A percentile compares a stretch with the other conserved stretches of the same genome.
Evolutionary conservation across 2,329 filamentous ascomycete species (phyloP).

Genomic region (Phialemonium atrogriseum): DNA sequence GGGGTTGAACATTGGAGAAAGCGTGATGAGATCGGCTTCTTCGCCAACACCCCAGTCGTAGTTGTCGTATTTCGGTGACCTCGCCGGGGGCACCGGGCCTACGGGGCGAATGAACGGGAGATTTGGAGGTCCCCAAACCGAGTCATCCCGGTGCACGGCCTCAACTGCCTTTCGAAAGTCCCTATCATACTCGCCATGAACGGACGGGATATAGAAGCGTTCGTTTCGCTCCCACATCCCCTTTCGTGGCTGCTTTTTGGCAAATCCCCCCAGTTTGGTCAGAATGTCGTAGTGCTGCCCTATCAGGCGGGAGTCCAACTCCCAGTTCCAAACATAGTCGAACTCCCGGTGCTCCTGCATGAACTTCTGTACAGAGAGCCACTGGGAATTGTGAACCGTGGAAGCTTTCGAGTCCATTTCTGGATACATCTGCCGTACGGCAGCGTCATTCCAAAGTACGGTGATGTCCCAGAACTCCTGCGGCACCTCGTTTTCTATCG

Average conservation of each 20-base stretch:
- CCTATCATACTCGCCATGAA: conserved; percentile 59
- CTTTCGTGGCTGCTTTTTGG: conserved; percentile 59
- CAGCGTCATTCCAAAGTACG: conserved; percentile 64
- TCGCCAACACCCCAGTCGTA: conserved; percentile 22
- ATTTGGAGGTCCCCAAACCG: conserved; percentile 59
- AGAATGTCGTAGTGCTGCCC: conserved; percentile 78
- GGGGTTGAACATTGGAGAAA: conserved; percentile 74
- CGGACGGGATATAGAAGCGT: conserved; percentile 62
- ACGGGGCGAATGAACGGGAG: conserved; percentile 53
- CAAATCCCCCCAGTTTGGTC: conserved; percentile 55
- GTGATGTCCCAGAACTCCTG: conserved; percentile 55
- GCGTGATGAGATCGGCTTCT: conserved; percentile 34
- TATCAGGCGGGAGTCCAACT: conserved; percentile 71
- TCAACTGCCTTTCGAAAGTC: conserved; percentile 60
- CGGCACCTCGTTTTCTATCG: conserved; percentile 37
- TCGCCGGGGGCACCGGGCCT: conserved; percentile 33
- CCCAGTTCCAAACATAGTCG: conserved; percentile 82
- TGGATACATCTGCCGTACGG: conserved; percentile 71
- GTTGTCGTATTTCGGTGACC: conserved; percentile 14
- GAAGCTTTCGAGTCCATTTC: conserved; percentile 52
- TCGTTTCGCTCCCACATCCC: conserved; percentile 67
- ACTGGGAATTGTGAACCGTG: conserved; percentile 54
- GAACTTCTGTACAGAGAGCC: conserved; percentile 69
- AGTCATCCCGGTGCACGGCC: conserved; percentile 36
- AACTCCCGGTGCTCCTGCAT: conserved; percentile 69